A percentile compares a stretch with the other conserved stretches of the same genome.
Conservation (phyloP, 2,329 filamentous ascomycete genomes). For the Zasmidium angulare region DNA sequence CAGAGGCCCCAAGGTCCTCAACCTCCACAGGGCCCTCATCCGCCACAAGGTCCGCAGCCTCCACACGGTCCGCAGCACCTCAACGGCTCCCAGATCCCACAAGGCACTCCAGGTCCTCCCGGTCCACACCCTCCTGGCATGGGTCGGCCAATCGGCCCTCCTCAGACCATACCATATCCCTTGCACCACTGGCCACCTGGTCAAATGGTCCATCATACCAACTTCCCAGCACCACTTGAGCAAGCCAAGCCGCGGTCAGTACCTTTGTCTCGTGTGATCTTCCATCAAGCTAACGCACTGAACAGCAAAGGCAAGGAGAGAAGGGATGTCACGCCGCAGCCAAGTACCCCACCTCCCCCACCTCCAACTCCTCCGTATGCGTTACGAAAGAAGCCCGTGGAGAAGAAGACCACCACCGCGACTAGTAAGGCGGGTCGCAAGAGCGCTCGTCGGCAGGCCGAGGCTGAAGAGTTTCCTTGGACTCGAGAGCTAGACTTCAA, state of each 20-base stretch:
- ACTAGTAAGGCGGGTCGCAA: slow-evolving; percentile 18
- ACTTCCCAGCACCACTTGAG: neutral
- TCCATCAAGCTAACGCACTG: neutral
- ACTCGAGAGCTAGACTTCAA: slow-evolving; percentile 31
- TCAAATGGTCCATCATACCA: neutral
- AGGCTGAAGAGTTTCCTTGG: slow-evolving; percentile 34
- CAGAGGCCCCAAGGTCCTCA: neutral
- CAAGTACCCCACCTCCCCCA: slow-evolving; percentile 20
- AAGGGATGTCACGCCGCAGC: slow-evolving; percentile 17
- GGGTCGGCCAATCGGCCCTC: slow-evolving; percentile 16
- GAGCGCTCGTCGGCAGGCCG: slow-evolving; percentile 25
- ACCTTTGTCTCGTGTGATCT: neutral
- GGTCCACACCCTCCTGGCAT: slow-evolving; percentile 11
- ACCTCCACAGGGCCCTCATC: neutral
- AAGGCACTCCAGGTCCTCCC: neutral
- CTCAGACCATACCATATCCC: slow-evolving; percentile 15
- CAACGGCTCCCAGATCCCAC: neutral
- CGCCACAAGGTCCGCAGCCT: neutral
- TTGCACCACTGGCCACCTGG: slow-evolving; percentile 12
- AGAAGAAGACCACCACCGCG: slow-evolving; percentile 9
- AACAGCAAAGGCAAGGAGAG: slow-evolving; percentile 9
- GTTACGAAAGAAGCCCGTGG: slow-evolving; percentile 17
- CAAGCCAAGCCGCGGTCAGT: neutral
- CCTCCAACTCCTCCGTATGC: slow-evolving; percentile 24
- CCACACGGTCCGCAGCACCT: neutral